Percentiles rank a stretch among this genome's conserved stretches.
Conservation (phyloP, 495 filamentous ascomycete species). For the Penicillium canariense region DNA sequence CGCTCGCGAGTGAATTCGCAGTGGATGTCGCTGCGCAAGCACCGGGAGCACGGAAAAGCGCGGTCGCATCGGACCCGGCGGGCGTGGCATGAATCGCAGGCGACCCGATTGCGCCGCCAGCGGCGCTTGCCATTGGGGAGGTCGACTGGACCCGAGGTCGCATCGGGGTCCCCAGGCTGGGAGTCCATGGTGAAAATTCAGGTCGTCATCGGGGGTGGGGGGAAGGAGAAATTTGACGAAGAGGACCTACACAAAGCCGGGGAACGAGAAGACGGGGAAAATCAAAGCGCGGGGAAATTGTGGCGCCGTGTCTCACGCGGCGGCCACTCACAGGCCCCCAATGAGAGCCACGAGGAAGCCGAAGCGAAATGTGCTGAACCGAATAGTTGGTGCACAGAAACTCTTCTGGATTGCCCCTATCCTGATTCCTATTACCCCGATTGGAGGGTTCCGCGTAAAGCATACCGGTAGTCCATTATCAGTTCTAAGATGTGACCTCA, state of each 20-base stretch:
- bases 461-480: too few relatives aligned
- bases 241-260: slow-evolving; percentile 10
- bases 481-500: too few relatives aligned
- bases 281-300: slow-evolving; percentile 15
- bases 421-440: too few relatives aligned
- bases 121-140: slow-evolving; percentile 40
- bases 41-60: slow-evolving; percentile 47
- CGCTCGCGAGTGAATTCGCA: slow-evolving; percentile 49
- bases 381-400: too few relatives aligned
- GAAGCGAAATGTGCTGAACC: neutral
- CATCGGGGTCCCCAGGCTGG: slow-evolving; percentile 31
- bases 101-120: slow-evolving; percentile 47
- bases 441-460: too few relatives aligned
- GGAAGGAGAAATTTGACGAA: neutral
- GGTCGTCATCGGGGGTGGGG: slow-evolving; percentile 22
- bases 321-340: neutral
- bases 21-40: slow-evolving; percentile 40
- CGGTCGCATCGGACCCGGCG: slow-evolving; percentile 51
- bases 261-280: neutral
- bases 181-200: slow-evolving; percentile 32
- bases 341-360: neutral
- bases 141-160: slow-evolving; percentile 26
- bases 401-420: too few relatives aligned
- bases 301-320: slow-evolving; percentile 4
- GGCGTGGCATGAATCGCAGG: slow-evolving; percentile 46